Evolutionary conservation across 1,284 basidiomycete genomes (phyloP).

Genomic region (Fomes fomentarius): DNA sequence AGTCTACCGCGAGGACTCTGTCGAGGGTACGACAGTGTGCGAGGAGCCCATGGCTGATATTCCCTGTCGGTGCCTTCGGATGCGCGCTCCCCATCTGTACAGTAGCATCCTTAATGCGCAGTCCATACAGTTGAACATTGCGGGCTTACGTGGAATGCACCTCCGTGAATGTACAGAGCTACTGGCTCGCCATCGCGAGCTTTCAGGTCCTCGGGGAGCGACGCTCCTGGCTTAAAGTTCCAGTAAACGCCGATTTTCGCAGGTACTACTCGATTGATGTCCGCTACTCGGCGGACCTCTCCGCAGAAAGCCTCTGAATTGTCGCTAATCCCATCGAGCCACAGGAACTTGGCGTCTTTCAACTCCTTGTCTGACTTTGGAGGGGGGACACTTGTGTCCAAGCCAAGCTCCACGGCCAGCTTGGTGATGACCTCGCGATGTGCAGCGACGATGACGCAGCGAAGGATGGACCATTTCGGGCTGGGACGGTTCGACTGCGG

Average conservation of each 20-base stretch:
- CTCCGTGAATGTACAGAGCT: conserved; percentile 22
- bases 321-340: conserved; percentile 20
- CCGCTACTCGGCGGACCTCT: conserved; percentile 23
- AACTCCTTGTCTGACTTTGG: conserved; percentile 18
- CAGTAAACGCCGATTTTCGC: conserved; percentile 23
- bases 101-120: too few species aligned
- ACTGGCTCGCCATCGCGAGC: conserved; percentile 24
- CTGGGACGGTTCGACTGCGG: conserved; percentile 15
- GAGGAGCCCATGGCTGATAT: conserved; percentile 28
- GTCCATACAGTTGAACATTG: too few species aligned
- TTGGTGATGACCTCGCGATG: conserved; percentile 6
- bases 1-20: conserved; percentile 41
- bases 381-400: conserved; percentile 1
- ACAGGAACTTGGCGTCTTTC: conserved; percentile 21
- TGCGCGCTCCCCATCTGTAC: conserved; percentile 20
- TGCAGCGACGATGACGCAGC: conserved; percentile 11
- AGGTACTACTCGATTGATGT: conserved; percentile 16
- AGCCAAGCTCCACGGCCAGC: not conserved
- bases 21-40: conserved; percentile 13
- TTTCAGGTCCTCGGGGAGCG: conserved; percentile 32
- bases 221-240: conserved; percentile 13
- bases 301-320: conserved; percentile 20
- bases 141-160: conserved; percentile 13
- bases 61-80: conserved; percentile 8
- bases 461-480: conserved; percentile 14